These are phyloP conservation scores for Chalciporus piperatus DNA, from an alignment of 768 basidiomycete genomes.

Conservation along the genomic window DNA sequence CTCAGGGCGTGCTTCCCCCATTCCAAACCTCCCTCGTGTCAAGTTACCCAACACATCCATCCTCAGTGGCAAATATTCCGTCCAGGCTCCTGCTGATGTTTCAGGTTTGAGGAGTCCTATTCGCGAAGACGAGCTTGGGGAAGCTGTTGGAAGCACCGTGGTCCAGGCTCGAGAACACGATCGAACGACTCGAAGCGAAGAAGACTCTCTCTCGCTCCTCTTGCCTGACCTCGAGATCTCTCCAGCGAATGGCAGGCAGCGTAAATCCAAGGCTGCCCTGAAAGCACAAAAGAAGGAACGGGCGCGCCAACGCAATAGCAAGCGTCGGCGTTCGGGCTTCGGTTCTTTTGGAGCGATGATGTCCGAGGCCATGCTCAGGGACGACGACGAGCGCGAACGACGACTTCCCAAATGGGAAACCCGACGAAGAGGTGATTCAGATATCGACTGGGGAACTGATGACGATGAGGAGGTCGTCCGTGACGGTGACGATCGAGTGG, in stretches of 20 bases:
- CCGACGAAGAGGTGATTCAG: constrained; percentile 60
- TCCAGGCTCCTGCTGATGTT: background rate
- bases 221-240: constrained; percentile 21
- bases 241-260: constrained; percentile 14
- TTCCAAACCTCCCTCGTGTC: constrained; percentile 11
- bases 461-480: constrained; percentile 37
- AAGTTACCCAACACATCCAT: constrained; percentile 23
- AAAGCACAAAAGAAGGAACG: constrained; percentile 26
- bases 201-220: constrained; percentile 23
- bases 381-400: constrained; percentile 27
- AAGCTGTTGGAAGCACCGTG: background rate
- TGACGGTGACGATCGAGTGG: constrained; percentile 6
- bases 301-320: constrained; percentile 21
- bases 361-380: constrained; percentile 50
- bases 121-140: constrained; percentile 6
- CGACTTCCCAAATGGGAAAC: constrained; percentile 44
- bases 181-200: constrained; percentile 2
- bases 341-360: constrained; percentile 52
- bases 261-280: constrained; percentile 21
- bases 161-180: background rate
- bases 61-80: constrained; percentile 18
- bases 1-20: constrained; percentile 12
- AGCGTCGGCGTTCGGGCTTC: constrained; percentile 32
- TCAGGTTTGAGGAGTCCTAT: constrained; percentile 7
- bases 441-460: constrained; percentile 62